Base-by-base conservation (phyloP, 2,329 filamentous ascomycete genomes). In the Dothideomycetes sp. region DNA sequence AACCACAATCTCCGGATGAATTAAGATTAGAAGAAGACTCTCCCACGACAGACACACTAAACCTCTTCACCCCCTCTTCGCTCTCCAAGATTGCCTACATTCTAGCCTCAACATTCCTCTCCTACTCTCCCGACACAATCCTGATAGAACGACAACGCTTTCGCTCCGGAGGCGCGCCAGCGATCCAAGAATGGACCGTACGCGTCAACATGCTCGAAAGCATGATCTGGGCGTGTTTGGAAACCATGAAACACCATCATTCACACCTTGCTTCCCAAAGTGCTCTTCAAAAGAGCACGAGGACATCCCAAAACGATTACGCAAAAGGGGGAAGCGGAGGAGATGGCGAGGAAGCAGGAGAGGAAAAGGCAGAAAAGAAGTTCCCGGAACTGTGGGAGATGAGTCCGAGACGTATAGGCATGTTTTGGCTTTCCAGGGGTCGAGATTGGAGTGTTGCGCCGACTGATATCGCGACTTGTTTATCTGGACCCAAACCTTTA, bases 191-290 rank as follows among this genome's bases (percentile, higher is more conserved):
- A 60, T 93, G 85, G 85, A 89, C 84, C 3, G 57, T 91, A 28
- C 70, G 84, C 1, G 84, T 93, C 7, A 89, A 89, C 49, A 80
- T 82, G 52, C 71, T 93, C 16, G 85, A 93, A 58, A 76, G 78
- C 4, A 91, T 91, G 78, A 62, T 93, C 0, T 82, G 87, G 65
- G 80, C 81, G 7, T 70, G 78, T 10, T 59, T 89, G 25, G 67
- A 71, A 36, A 73, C 78, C 0, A 53, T 84, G 33, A 61, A 61
- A 32, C 57, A 62, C 13, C n/a, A n/a, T n/a, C n/a, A n/a, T n/a
- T 58, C 70, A 34, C 63, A 62, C 4, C n/a, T 4, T n/a, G 22
- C 27, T 15, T 15, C 23, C 13, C 20, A 35, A 22, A 22, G 30
- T 13, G 15, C 24, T 23, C 27, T 38, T 38, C 20, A 32, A 32